Conservation (phyloP, 2,329 filamentous ascomycete species). For the Falciphora oryzae region DNA sequence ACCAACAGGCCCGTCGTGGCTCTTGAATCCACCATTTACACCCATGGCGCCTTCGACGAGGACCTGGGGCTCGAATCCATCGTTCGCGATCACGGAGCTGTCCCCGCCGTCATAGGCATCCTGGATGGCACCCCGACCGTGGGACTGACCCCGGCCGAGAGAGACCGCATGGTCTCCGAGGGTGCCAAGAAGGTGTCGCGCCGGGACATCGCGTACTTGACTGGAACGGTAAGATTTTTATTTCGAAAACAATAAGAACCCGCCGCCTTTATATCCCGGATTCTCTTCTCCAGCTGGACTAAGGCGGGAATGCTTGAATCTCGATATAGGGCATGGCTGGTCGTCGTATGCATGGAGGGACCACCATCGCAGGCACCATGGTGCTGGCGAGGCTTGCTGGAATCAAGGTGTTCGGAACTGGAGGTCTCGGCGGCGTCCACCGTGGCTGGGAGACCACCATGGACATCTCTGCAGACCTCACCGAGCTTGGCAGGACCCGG, state of each 20-base stretch:
- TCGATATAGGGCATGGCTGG: slow-evolving; percentile 54
- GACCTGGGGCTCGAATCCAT: slow-evolving; percentile 68
- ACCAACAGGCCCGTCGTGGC: slow-evolving; percentile 80
- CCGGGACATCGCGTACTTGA: slow-evolving; percentile 76
- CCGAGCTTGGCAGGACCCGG: slow-evolving; percentile 82
- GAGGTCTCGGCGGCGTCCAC: slow-evolving; percentile 91
- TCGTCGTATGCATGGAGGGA: slow-evolving; percentile 74
- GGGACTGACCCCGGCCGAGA: slow-evolving; percentile 66
- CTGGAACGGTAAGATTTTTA: slow-evolving; percentile 57
- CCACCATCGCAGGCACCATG: slow-evolving; percentile 92
- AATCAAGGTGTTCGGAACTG: slow-evolving; percentile 90
- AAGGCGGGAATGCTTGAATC: background rate
- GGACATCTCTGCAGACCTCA: slow-evolving; percentile 93
- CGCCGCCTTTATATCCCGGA: background rate
- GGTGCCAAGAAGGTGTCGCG: slow-evolving; percentile 79
- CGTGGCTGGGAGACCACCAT: slow-evolving; percentile 78
- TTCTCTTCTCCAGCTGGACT: background rate
- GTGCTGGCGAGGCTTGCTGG: slow-evolving; percentile 79
- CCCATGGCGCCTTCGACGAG: slow-evolving; percentile 80
- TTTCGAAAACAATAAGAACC: background rate
- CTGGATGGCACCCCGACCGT: slow-evolving; percentile 77
- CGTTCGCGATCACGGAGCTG: slow-evolving; percentile 71
- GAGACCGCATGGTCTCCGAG: slow-evolving; percentile 66
- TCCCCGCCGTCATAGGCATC: slow-evolving; percentile 88
- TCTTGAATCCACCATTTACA: slow-evolving; percentile 94